These are phyloP conservation scores for Phytophthora podocarpi DNA, from an alignment of 352 stramenopile species.

Conservation along the genomic window DNA sequence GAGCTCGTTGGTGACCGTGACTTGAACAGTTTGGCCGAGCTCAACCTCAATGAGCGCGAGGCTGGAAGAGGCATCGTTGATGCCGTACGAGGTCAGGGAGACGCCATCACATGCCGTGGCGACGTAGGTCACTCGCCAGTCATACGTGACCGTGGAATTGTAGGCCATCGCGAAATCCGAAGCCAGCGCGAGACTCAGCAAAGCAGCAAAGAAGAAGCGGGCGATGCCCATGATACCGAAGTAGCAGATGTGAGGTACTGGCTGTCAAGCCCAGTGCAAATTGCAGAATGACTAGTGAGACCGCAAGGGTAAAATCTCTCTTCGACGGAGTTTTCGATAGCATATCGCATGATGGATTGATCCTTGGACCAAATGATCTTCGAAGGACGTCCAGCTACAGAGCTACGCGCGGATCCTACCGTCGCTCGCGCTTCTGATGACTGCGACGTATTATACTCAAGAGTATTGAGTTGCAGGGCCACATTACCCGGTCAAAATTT, in stretches of 20 bases:
- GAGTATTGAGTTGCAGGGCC: no score
- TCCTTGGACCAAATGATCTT: neutral
- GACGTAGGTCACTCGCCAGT: constrained; percentile 34
- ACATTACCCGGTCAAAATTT: constrained; percentile 11
- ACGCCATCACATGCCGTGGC: constrained; percentile 28
- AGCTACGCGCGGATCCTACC: neutral
- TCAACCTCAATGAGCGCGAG: constrained; percentile 26
- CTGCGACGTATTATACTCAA: no score
- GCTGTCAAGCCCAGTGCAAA: constrained; percentile 20
- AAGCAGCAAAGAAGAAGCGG: constrained; percentile 5
- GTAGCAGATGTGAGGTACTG: constrained; percentile 10
- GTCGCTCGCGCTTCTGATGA: no score
- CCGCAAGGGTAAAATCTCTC: neutral
- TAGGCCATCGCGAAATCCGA: constrained; percentile 4
- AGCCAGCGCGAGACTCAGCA: constrained; percentile 1
- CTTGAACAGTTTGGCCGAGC: constrained; percentile 29
- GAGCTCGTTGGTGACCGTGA: constrained; percentile 31
- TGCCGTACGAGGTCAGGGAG: constrained; percentile 21
- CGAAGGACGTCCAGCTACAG: neutral
- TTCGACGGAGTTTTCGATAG: no score
- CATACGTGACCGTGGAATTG: constrained; percentile 26
- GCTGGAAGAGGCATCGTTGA: constrained; percentile 20
- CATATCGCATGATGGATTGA: no score
- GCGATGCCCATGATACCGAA: constrained; percentile 11
- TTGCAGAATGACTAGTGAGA: constrained; percentile 27